Percentiles rank a stretch among this genome's conserved stretches.
These are phyloP conservation scores for Globisporangium okanoganense DNA, from an alignment of 352 stramenopile genomes.

Conservation along the genomic window DNA sequence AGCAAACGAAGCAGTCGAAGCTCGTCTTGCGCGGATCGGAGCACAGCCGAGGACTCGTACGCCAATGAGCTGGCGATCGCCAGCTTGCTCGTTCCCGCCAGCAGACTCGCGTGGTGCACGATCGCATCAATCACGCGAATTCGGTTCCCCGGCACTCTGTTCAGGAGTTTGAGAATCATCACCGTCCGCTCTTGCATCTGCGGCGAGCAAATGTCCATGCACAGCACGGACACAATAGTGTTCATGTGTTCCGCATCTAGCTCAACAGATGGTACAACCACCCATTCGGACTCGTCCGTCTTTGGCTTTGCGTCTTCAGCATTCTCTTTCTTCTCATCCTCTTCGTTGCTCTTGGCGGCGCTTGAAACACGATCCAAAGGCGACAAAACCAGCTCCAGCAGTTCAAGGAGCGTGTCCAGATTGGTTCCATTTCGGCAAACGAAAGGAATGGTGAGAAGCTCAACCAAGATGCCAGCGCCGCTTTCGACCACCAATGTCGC, in stretches of 20 bases:
- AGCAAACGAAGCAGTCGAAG: constrained; percentile 95
- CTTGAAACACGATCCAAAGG: constrained; percentile 74
- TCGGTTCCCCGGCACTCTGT: constrained; percentile 58
- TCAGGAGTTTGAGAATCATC: constrained; percentile 74
- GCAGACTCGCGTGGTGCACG: constrained; percentile 46
- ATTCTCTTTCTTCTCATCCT: constrained; percentile 17
- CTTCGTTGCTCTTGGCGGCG: constrained; percentile 14
- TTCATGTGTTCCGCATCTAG: constrained; percentile 51
- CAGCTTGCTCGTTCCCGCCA: constrained; percentile 32
- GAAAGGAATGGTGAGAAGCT: constrained; percentile 82
- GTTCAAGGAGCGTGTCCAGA: constrained; percentile 90
- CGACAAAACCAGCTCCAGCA: constrained; percentile 88
- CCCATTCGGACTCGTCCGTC: constrained; percentile 47
- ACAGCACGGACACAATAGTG: constrained; percentile 63
- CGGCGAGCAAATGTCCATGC: constrained; percentile 72
- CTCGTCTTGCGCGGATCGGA: constrained; percentile 83
- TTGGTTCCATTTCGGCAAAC: constrained; percentile 89
- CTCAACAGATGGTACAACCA: constrained; percentile 57
- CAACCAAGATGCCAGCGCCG: constrained; percentile 72
- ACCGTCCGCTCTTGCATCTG: constrained; percentile 84
- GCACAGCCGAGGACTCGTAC: constrained; percentile 77
- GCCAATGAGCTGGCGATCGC: background rate
- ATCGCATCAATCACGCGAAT: constrained; percentile 62
- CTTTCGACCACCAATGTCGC: constrained; percentile 21
- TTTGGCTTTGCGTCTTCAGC: constrained; percentile 17